Evolutionary conservation across 441 rosid species (phyloP), one percentile per base, ranked within the genome.

Genomic region (Adansonia gregorii): DNA sequence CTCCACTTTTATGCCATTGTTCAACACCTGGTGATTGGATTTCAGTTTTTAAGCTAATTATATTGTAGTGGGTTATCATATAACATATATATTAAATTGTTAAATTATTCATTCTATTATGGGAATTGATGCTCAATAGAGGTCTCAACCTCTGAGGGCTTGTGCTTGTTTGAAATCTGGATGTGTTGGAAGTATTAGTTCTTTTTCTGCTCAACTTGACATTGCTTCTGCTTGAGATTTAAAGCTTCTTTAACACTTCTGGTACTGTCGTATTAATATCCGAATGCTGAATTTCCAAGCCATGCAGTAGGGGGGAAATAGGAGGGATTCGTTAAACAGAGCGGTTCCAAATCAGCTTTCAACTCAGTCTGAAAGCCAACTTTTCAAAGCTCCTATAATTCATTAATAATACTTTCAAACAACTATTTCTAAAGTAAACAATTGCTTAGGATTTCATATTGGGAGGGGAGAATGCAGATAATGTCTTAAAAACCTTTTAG

Each of bases 91-190:
- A 11, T 27, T 27, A 39, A 61, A 54, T 35, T 31, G 48, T 15
- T 55, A 12, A 69, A 31, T 14, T 43, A 31, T 63, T 66, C 70
- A n/a, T 69, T 69, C 43, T 69, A 22, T 48, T 22, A 11, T 19
- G 5, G 19, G 11, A 68, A 20, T 11, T 5, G 10, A 68, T 68
- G 6, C 5, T 46, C 7, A 22, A 68, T 39, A 46, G 56, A 48
- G 14, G 55, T 46, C 35, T 2, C 55, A 45, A 11, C 72, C 55
- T 67, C 72, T 4, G 72, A 67, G 14, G 72, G 54, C 35, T 45
- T 45, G 55, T 11, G 0, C 59, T 27, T 24, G 46, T 52, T 71
- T 52, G 24, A 31, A 31, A 52, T 71, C 74, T 52, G 22, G 46
- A 67, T 17, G 31, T 67, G 1, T 67, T 27, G 6, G 6, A 19